phyloP scores from a whole-genome alignment of 768 basidiomycete genomes.

The Boletus patriciae region DNA sequence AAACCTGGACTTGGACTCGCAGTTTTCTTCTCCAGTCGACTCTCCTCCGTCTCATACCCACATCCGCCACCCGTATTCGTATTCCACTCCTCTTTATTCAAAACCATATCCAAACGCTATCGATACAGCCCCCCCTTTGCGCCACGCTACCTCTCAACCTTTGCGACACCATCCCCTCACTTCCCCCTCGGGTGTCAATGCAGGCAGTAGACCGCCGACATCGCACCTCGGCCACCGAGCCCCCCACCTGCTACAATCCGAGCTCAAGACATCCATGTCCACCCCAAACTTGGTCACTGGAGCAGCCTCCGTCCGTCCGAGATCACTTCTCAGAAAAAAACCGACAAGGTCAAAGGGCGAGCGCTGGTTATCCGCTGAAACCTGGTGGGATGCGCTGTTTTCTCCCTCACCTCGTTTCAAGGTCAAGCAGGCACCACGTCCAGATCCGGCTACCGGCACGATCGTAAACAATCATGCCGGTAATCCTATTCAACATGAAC shows the following conservation, averaged over 20 bases:
- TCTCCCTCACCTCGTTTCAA: conserved; percentile 75
- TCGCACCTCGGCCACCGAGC: conserved; percentile 4
- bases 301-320: conserved; percentile 4
- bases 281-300: conserved; percentile 58
- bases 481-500: conserved; percentile 38
- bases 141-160: conserved; percentile 27
- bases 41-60: conserved; percentile 25
- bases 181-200: background rate
- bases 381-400: conserved; percentile 79
- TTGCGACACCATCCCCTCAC: conserved; percentile 18
- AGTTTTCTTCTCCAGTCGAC: conserved; percentile 14
- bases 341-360: conserved; percentile 44
- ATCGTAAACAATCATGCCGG: conserved; percentile 51
- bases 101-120: background rate
- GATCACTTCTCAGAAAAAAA: conserved; percentile 21
- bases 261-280: conserved; percentile 57
- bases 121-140: conserved; percentile 9
- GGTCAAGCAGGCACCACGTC: conserved; percentile 38
- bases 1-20: conserved; percentile 22
- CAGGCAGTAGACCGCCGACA: background rate
- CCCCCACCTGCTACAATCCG: background rate
- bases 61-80: conserved; percentile 53
- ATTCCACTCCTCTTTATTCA: conserved; percentile 32
- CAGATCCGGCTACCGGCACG: conserved; percentile 18
- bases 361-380: conserved; percentile 70